Evolutionary conservation across 108 stramenopile species (phyloP).

Genomic region (Cyclostephanos invisitatus): DNA sequence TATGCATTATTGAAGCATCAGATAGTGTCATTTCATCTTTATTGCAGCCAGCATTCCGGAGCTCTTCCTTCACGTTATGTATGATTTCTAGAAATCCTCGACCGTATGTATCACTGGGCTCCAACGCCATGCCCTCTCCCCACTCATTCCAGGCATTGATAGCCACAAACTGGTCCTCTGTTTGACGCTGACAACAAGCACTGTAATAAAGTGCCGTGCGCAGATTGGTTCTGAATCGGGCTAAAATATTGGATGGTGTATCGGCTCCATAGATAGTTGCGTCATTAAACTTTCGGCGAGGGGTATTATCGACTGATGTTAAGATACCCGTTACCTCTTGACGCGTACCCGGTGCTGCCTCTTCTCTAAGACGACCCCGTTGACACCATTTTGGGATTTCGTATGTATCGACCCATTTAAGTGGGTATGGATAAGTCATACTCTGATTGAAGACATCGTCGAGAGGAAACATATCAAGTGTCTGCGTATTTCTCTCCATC

Average conservation of each 20-base stretch:
- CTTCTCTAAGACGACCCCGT: neutral
- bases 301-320: slow-evolving; percentile 75
- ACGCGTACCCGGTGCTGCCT: slow-evolving; percentile 4
- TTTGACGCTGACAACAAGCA: slow-evolving; percentile 47
- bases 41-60: neutral
- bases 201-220: slow-evolving; percentile 52
- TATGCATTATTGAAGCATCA: too few species aligned
- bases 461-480: slow-evolving; percentile 8
- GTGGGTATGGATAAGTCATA: slow-evolving; percentile 61
- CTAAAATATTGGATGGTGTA: slow-evolving; percentile 36
- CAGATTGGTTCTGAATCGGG: slow-evolving; percentile 43
- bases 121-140: slow-evolving; percentile 76
- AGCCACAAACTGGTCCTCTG: slow-evolving; percentile 51
- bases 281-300: slow-evolving; percentile 53
- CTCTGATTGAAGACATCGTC: slow-evolving; percentile 41
- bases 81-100: slow-evolving; percentile 52
- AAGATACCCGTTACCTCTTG: slow-evolving; percentile 57
- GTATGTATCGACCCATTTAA: slow-evolving; percentile 33
- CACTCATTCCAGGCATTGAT: slow-evolving; percentile 78
- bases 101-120: slow-evolving; percentile 64
- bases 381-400: slow-evolving; percentile 57
- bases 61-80: slow-evolving; percentile 26
- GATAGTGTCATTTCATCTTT: neutral
- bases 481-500: neutral
- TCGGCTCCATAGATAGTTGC: slow-evolving; percentile 37